Base-by-base conservation (phyloP, 805 yeast species). In the Komagataella mondaviorum region DNA sequence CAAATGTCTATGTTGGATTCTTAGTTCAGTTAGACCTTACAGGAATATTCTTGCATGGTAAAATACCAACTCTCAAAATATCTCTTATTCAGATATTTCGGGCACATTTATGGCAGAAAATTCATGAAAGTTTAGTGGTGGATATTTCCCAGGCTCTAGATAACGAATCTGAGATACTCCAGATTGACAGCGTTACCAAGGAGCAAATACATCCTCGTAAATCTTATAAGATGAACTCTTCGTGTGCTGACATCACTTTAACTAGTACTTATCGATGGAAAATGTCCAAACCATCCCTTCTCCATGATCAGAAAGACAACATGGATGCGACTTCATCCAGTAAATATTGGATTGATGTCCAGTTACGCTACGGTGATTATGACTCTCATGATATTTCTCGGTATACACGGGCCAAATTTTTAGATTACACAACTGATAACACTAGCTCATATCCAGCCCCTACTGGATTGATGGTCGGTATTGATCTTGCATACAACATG, bases 51-150 rank as follows among this genome's bases (percentile, higher is more conserved):
- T 71, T 93, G 49, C 99, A 93, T 63, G 99, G 99, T 58, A 93
- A 93, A 66, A 93, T 93, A 56, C 99, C 99, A 6, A 93, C 99
- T 0, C 71, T 93, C 61, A 93, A 93, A 66, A 93, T 93, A 24
- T 91, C 99, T 0, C 73, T 91, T 55, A 90, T 93, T 63, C 99
- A 93, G 64, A 88, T 93, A 3, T 93, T 93, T 76, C 75, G 99
- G 52, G 98, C 99, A 0, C 99, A 93, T 71, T 76, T 93, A 60
- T 93, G 99, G 99, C 99, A 93, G 64, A 93, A 95, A 66, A 93
- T 93, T 51, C 99, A 93, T 64, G 99, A 93, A 67, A 84, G 95
- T 66, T 73, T 93, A 49, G 96, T 93, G 3, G 87, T 88, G 63
- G 99, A 93, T 71, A 60, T 93, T 30, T 89, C 96, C 60, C 97